A percentile compares a stretch with the other conserved stretches of the same genome.
These are phyloP conservation scores for Colletotrichum filicis DNA, from an alignment of 2,329 filamentous ascomycete species.

Conservation along the genomic window DNA sequence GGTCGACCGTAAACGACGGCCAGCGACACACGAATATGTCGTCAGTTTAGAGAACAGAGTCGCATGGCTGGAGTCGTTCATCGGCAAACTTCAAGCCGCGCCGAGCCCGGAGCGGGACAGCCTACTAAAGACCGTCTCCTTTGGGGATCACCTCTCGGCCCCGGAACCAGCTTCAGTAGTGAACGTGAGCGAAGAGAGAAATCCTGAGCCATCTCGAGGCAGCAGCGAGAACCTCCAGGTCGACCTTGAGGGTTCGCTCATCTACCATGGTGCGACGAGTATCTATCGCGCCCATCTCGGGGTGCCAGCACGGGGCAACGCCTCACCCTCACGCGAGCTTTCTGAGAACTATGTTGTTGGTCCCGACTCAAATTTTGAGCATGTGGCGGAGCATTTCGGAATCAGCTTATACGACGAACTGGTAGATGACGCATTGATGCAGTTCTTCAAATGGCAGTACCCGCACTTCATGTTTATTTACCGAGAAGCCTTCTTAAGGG, in stretches of 20 bases:
- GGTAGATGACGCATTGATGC: slow-evolving; percentile 36
- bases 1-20: slow-evolving; percentile 27
- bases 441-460: slow-evolving; percentile 44
- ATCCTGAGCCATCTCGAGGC: too few species aligned
- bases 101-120: too few species aligned
- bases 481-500: slow-evolving; percentile 39
- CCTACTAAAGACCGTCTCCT: too few species aligned
- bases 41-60: background rate
- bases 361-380: slow-evolving; percentile 29
- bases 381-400: slow-evolving; percentile 38
- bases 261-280: slow-evolving; percentile 39
- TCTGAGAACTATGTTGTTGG: slow-evolving; percentile 15
- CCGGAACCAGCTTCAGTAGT: too few species aligned
- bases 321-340: background rate
- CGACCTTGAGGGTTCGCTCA: background rate
- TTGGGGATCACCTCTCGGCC: too few species aligned
- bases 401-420: slow-evolving; percentile 38
- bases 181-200: too few species aligned
- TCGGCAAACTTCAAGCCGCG: too few species aligned
- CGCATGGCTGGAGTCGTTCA: too few species aligned
- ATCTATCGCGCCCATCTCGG: slow-evolving; percentile 38
- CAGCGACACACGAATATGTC: slow-evolving; percentile 31
- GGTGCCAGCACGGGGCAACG: background rate
- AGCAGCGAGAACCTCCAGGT: too few species aligned
- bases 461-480: slow-evolving; percentile 47